These are phyloP conservation scores for Terana coerulea DNA, from an alignment of 768 basidiomycete genomes.

Conservation along the genomic window DNA sequence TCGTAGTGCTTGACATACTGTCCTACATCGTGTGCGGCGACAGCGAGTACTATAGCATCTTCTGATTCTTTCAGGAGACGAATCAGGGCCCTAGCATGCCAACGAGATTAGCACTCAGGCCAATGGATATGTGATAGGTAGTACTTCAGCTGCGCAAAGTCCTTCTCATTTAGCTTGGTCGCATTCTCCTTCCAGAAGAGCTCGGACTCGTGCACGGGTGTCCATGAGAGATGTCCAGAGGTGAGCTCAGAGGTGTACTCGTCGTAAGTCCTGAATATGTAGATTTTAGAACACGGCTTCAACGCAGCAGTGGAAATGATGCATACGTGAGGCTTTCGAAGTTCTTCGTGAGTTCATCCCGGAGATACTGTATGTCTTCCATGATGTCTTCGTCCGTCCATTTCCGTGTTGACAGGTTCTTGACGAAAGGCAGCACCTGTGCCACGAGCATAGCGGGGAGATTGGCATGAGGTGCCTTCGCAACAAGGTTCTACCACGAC, in stretches of 20 bases:
- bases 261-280: conserved; percentile 75
- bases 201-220: conserved; percentile 93
- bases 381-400: conserved; percentile 94
- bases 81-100: conserved; percentile 57
- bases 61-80: conserved; percentile 63
- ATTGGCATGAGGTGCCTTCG: conserved; percentile 83
- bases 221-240: conserved; percentile 92
- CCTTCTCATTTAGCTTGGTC: conserved; percentile 76
- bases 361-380: conserved; percentile 86
- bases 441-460: conserved; percentile 90
- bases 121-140: conserved; percentile 10
- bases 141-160: conserved; percentile 82
- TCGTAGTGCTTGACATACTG: conserved; percentile 93
- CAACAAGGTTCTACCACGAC: conserved; percentile 71
- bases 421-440: conserved; percentile 80
- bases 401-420: conserved; percentile 79
- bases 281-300: background rate
- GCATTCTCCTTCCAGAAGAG: conserved; percentile 99
- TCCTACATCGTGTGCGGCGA: conserved; percentile 90
- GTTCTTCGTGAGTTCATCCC: conserved; percentile 78
- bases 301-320: background rate
- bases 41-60: conserved; percentile 80
- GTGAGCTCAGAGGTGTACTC: conserved; percentile 90
- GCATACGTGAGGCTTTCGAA: conserved; percentile 90
- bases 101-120: background rate